These are phyloP conservation scores for Lepiota brunneoincarnata DNA, from an alignment of 768 basidiomycete genomes.

Conservation along the genomic window DNA sequence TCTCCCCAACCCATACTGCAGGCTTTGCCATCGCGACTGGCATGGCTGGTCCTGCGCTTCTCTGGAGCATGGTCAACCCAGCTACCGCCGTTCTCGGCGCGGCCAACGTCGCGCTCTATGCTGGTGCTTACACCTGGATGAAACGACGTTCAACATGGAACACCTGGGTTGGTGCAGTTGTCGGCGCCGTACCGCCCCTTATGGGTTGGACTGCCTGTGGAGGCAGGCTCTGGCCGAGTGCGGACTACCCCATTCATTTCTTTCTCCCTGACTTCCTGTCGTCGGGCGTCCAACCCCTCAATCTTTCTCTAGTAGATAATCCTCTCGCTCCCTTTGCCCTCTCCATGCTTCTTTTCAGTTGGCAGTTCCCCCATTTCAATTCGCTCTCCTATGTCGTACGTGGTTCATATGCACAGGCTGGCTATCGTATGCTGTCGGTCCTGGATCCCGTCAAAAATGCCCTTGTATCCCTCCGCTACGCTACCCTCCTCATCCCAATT, in stretches of 20 bases:
- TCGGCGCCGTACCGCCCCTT: constrained; percentile 89
- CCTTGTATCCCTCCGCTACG: constrained; percentile 81
- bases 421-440: constrained; percentile 91
- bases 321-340: constrained; percentile 79
- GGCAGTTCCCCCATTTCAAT: constrained; percentile 99
- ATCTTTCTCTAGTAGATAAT: constrained; percentile 64
- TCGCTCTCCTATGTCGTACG: constrained; percentile 85
- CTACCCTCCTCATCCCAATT: constrained; percentile 71
- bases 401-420: constrained; percentile 86
- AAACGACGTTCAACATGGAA: constrained; percentile 82
- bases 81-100: constrained; percentile 81
- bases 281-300: constrained; percentile 28
- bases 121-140: constrained; percentile 88
- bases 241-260: constrained; percentile 52
- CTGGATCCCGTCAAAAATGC: constrained; percentile 77
- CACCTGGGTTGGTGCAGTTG: constrained; percentile 93
- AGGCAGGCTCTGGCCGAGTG: constrained; percentile 66
- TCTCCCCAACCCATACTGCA: constrained; percentile 81
- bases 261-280: constrained; percentile 64
- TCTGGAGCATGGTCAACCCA: constrained; percentile 84
- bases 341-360: constrained; percentile 85
- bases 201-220: constrained; percentile 99
- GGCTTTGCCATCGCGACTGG: constrained; percentile 79
- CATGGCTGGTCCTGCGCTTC: constrained; percentile 69
- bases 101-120: constrained; percentile 85